These are phyloP conservation scores for Xylaria bambusicola DNA, from an alignment of 495 filamentous ascomycete genomes.

Conservation along the genomic window DNA sequence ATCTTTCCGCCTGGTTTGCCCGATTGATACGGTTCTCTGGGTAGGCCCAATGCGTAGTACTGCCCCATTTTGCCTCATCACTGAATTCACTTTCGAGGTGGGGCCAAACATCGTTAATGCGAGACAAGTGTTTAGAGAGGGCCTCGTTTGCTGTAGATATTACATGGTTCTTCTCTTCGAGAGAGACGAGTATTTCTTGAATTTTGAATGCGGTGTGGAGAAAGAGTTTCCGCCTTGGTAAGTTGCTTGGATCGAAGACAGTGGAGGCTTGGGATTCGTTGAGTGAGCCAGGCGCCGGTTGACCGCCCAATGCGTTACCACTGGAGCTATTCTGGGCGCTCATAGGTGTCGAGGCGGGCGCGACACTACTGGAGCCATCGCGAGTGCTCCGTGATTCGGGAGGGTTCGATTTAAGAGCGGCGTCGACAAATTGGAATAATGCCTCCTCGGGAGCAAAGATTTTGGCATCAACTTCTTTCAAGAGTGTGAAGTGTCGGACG, in stretches of 20 bases:
- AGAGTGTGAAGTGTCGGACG: constrained; percentile 86
- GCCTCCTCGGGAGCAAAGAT: constrained; percentile 72
- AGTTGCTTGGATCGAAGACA: constrained; percentile 50
- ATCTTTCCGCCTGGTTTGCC: constrained; percentile 64
- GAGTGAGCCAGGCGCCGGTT: constrained; percentile 34
- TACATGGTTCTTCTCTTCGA: constrained; percentile 97
- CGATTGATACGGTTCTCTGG: constrained; percentile 76
- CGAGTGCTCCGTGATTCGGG: constrained; percentile 45
- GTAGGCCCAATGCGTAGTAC: constrained; percentile 93
- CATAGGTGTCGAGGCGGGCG: constrained; percentile 43
- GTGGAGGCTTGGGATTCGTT: constrained; percentile 41
- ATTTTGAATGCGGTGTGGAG: constrained; percentile 58
- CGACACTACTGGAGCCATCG: constrained; percentile 45
- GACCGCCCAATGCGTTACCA: constrained; percentile 36
- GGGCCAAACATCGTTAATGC: constrained; percentile 80
- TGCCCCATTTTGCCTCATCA: constrained; percentile 90
- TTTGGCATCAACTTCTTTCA: constrained; percentile 98
- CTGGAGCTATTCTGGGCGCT: constrained; percentile 47
- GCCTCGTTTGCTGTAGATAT: constrained; percentile 86
- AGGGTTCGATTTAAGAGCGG: constrained; percentile 61
- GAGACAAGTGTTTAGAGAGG: constrained; percentile 78
- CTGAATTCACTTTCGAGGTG: constrained; percentile 87
- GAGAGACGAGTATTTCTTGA: constrained; percentile 74
- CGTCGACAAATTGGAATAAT: constrained; percentile 68
- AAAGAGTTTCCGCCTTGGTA: constrained; percentile 68